A percentile compares a stretch with the other conserved stretches of the same genome.
Conservation (phyloP, 768 basidiomycete genomes). For the Naganishia onofrii region DNA sequence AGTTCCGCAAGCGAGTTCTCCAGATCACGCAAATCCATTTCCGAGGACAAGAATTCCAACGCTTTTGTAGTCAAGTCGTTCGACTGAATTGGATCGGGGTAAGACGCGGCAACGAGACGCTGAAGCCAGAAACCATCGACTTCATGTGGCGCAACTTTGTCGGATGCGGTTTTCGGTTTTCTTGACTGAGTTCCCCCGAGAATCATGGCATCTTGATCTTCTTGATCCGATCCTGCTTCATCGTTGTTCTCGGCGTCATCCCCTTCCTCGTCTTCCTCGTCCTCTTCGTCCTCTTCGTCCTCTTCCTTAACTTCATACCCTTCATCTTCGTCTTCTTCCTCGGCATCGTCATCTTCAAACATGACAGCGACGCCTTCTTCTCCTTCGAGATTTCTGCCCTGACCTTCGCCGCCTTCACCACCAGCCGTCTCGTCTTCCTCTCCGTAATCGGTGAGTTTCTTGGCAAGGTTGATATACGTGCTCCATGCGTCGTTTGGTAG, state of each 20-base stretch:
- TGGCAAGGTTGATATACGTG: slow-evolving; percentile 76
- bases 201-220: slow-evolving; percentile 68
- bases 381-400: slow-evolving; percentile 87
- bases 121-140: slow-evolving; percentile 99
- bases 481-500: slow-evolving; percentile 73
- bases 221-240: slow-evolving; percentile 53
- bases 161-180: slow-evolving; percentile 58
- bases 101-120: slow-evolving; percentile 82
- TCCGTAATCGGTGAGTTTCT: slow-evolving; percentile 94
- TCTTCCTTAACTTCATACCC: slow-evolving; percentile 78
- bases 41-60: slow-evolving; percentile 78
- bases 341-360: slow-evolving; percentile 95
- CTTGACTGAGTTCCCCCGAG: slow-evolving; percentile 61
- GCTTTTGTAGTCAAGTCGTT: slow-evolving; percentile 85
- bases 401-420: slow-evolving; percentile 73
- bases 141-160: slow-evolving; percentile 81
- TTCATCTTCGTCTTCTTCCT: slow-evolving; percentile 77
- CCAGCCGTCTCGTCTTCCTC: slow-evolving; percentile 72
- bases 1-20: slow-evolving; percentile 96
- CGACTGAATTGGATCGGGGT: slow-evolving; percentile 89
- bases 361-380: slow-evolving; percentile 97
- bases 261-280: slow-evolving; percentile 54
- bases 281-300: slow-evolving; percentile 61
- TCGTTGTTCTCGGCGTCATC: slow-evolving; percentile 56
- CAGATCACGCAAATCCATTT: slow-evolving; percentile 81